These are phyloP conservation scores for Fusarium clavum DNA, from an alignment of 2,329 filamentous ascomycete genomes.

Conservation along the genomic window DNA sequence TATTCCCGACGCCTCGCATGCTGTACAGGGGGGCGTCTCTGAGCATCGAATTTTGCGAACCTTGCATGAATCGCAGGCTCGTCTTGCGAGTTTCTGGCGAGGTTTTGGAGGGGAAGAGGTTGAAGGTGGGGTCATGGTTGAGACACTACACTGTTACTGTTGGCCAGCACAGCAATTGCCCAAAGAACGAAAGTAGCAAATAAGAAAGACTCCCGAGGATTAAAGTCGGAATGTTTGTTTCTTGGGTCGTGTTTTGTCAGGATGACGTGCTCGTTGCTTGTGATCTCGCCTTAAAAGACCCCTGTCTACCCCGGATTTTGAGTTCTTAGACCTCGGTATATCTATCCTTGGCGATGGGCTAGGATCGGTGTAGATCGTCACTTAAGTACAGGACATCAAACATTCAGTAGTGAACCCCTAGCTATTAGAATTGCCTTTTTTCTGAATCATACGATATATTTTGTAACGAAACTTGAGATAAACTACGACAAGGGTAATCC, in stretches of 20 bases:
- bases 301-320: constrained; percentile 36
- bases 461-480: background rate
- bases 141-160: background rate
- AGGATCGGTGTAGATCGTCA: constrained; percentile 2
- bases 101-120: constrained; percentile 19
- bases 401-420: background rate
- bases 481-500: background rate
- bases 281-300: constrained; percentile 31
- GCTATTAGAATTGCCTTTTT: accelerated
- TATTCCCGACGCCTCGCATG: constrained; percentile 58
- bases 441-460: background rate
- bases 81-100: constrained; percentile 40
- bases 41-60: constrained; percentile 65
- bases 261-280: constrained; percentile 41
- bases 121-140: constrained; percentile 35
- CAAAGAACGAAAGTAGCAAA: constrained; percentile 10
- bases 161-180: background rate
- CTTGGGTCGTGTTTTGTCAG: background rate
- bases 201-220: background rate
- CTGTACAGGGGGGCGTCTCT: constrained; percentile 59
- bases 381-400: background rate
- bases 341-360: constrained; percentile 1
- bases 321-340: constrained; percentile 3
- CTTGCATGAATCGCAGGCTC: constrained; percentile 65
- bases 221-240: constrained; percentile 11